Evolutionary conservation across 2,329 filamentous ascomycete species (phyloP).

Genomic region (Leptosphaerulina australis): DNA sequence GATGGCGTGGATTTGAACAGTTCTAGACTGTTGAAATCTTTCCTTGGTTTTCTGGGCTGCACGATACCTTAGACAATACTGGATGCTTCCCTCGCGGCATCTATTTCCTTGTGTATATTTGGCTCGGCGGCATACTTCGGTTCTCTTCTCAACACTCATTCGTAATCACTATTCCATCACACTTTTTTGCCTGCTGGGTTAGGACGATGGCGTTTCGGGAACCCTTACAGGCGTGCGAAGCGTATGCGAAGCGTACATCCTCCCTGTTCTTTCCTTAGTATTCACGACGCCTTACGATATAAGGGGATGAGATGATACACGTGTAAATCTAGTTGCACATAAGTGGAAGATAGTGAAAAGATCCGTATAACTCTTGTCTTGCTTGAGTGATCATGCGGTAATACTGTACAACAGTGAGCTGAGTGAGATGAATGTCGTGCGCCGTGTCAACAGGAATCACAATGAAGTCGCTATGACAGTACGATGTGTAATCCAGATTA

Average conservation of each 20-base stretch:
- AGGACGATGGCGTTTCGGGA: not conserved
- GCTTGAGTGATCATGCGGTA: not conserved
- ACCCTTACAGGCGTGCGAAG: not conserved
- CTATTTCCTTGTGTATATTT: slow-evolving; percentile 14
- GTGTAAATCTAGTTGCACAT: not conserved
- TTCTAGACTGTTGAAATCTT: not conserved
- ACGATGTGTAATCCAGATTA: too few relatives aligned
- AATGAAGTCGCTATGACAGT: too few relatives aligned
- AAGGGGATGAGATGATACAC: too few relatives aligned
- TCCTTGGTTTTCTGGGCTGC: not conserved
- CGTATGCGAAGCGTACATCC: not conserved
- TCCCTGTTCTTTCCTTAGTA: not conserved
- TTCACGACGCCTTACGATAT: not conserved
- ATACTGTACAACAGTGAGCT: not conserved
- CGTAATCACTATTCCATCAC: slow-evolving; percentile 9
- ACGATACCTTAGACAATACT: slow-evolving; percentile 8
- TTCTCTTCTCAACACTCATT: slow-evolving; percentile 9
- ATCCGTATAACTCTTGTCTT: not conserved
- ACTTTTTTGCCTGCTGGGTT: not conserved
- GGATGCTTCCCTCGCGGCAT: not conserved
- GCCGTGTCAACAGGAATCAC: too few relatives aligned
- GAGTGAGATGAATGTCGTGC: too few relatives aligned
- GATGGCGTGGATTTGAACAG: slow-evolving; percentile 46
- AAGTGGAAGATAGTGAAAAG: not conserved
- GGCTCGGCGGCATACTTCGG: not conserved